phyloP scores from a whole-genome alignment of 78 protist species.

The Thecamonas trahens region DNA sequence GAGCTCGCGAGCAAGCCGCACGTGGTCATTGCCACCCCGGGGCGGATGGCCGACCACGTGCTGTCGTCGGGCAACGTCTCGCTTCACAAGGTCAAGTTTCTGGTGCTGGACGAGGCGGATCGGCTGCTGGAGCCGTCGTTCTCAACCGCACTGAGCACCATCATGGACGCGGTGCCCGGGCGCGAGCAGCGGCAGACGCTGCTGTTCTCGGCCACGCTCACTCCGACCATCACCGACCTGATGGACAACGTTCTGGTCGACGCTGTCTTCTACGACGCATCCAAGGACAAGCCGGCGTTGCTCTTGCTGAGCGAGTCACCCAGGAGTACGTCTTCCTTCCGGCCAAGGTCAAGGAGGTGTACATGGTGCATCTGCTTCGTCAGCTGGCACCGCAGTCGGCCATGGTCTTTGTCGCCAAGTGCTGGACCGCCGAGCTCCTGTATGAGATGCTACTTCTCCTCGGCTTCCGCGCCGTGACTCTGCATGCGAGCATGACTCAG shows the following conservation, averaged over 20 bases:
- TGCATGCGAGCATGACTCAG: conserved; percentile 50
- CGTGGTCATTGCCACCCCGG: conserved; percentile 94
- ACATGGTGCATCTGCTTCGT: conserved; percentile 13
- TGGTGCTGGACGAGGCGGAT: conserved; percentile 91
- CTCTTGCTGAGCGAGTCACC: too few relatives aligned
- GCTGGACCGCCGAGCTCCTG: conserved; percentile 20
- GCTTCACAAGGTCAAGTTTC: conserved; percentile 26
- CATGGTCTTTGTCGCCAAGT: conserved; percentile 29
- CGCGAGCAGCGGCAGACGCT: conserved; percentile 60
- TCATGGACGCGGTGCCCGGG: neutral
- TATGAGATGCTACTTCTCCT: conserved; percentile 8
- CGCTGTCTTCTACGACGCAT: neutral
- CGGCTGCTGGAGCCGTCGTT: conserved; percentile 36
- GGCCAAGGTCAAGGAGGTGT: conserved; percentile 20
- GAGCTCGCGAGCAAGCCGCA: conserved; percentile 77
- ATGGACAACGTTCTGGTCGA: conserved; percentile 34
- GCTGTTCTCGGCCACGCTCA: conserved; percentile 79
- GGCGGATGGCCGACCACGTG: conserved; percentile 73
- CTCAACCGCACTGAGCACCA: neutral
- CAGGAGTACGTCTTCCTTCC: conserved; percentile 42
- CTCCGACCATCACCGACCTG: conserved; percentile 50
- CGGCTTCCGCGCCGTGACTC: conserved; percentile 45
- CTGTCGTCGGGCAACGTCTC: neutral
- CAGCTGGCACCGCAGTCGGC: neutral
- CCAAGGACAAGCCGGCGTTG: too few relatives aligned